Percentiles rank a stretch among this genome's conserved stretches.
These are phyloP conservation scores for Neofusicoccum parvum DNA, from an alignment of 2,329 filamentous ascomycete genomes.

Conservation along the genomic window DNA sequence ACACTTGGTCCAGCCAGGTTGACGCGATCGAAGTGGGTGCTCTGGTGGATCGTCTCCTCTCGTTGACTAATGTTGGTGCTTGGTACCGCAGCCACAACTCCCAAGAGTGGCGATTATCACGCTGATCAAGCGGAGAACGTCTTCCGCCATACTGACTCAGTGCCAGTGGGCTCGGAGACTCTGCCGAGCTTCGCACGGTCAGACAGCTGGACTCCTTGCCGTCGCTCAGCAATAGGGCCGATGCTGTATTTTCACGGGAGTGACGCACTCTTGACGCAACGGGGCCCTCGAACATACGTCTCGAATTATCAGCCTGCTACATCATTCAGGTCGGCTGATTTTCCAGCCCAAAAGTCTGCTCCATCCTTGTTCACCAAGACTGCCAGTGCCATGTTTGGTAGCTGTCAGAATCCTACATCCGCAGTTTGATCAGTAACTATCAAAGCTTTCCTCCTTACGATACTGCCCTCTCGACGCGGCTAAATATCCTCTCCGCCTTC, in stretches of 20 bases:
- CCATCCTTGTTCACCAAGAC: neutral
- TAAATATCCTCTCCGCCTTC: neutral
- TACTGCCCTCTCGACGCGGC: neutral
- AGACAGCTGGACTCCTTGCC: neutral
- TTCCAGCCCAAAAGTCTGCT: too few relatives aligned
- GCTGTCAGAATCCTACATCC: neutral
- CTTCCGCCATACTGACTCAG: neutral
- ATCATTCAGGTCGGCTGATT: neutral
- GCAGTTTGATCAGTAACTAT: neutral
- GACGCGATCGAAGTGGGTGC: neutral
- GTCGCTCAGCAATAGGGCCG: neutral
- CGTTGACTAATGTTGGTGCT: neutral
- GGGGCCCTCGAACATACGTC: neutral
- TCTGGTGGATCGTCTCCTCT: too few relatives aligned
- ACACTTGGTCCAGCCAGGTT: neutral
- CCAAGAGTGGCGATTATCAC: neutral
- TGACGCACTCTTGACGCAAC: neutral
- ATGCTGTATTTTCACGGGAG: neutral
- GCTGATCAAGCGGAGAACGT: neutral
- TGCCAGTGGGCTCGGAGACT: neutral
- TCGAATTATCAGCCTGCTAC: conserved; percentile 1
- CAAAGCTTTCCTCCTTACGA: neutral
- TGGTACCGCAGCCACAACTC: neutral
- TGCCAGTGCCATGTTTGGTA: neutral
- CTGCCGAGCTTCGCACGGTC: neutral